Base-by-base conservation (phyloP, 2,329 filamentous ascomycete species). In the Aspergillus viridinutans region DNA sequence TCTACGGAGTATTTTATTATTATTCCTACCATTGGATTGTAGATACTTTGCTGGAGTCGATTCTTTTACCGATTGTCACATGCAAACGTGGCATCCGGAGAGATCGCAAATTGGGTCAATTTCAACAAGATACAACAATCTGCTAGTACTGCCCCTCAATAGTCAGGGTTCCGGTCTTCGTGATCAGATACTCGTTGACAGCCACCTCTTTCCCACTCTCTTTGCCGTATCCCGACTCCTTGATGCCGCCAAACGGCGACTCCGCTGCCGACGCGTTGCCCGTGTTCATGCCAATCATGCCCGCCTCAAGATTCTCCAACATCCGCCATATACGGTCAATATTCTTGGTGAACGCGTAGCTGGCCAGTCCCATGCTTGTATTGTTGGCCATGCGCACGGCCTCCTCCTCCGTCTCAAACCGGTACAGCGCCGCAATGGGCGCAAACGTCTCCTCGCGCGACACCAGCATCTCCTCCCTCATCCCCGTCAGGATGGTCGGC, bases 331-430 rank as follows among this genome's bases (percentile, higher is more conserved):
- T 78, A 0, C 85, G 83, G 66, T 88, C 84, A 4, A 88, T 74
- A 64, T 87, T 84, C 74, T 86, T 87, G 0, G 86, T 89, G 71
- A 88, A 88, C 59, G 83, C 83, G 64, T 89, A 89, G 42, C 83
- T 85, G 7, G 86, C 86, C 58, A 88, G 71, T 4, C 86, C 86
- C 81, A 88, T 86, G 50, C 80, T 82, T 6, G 84, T 86, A 50
- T 83, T 79, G 61, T 88, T 88, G 1, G 85, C 85, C 40, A 74
- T 69, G 55, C 78, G 72, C 3, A 88, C 81, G 4, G 76, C 86
- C 66, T 89, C 83, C 1, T 87, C 84, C 63, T 89, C 87, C 0
- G 80, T 85, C 25, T 87, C 82, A 61, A 90, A 89, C 55, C 79
- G 79, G 64, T 86, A 86, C 52, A 90, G 71, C 0, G 85, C 85